These are phyloP conservation scores for Schizopora paradoxa DNA, from an alignment of 1,284 basidiomycete species.

Conservation along the genomic window DNA sequence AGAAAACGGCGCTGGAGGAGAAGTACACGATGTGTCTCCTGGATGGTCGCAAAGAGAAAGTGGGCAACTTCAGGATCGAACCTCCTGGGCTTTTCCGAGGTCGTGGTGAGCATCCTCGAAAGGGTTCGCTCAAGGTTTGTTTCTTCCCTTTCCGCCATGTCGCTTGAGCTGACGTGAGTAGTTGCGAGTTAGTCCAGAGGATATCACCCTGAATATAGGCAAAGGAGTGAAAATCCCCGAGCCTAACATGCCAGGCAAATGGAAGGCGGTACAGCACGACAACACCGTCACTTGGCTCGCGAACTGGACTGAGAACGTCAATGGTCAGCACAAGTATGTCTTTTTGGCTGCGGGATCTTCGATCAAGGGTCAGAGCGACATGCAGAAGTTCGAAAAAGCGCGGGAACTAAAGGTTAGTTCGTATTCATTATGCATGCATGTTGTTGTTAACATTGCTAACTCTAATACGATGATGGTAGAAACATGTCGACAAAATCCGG, in stretches of 20 bases:
- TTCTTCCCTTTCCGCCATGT: background rate
- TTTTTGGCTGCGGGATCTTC: constrained; percentile 92
- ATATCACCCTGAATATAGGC: constrained; percentile 93
- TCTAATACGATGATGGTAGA: constrained; percentile 39
- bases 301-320: constrained; percentile 95
- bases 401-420: constrained; percentile 80
- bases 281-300: constrained; percentile 97
- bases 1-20: constrained; percentile 78
- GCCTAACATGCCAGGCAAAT: constrained; percentile 85
- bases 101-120: constrained; percentile 97
- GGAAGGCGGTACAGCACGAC: constrained; percentile 84
- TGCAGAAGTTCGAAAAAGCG: constrained; percentile 95
- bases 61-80: constrained; percentile 98
- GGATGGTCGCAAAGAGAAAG: constrained; percentile 95
- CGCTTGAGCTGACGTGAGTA: constrained; percentile 29
- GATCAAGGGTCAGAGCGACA: constrained; percentile 94
- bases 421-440: background rate
- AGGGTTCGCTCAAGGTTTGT: constrained; percentile 88
- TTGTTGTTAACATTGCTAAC: too few species aligned
- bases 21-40: constrained; percentile 84
- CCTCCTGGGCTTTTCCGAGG: constrained; percentile 97
- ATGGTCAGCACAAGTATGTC: constrained; percentile 91
- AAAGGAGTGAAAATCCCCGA: constrained; percentile 65
- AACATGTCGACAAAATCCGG: constrained; percentile 86
- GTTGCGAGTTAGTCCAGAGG: constrained; percentile 85